These are phyloP conservation scores for Inga leiocalycina DNA, from an alignment of 306 rosid genomes.

Conservation along the genomic window DNA sequence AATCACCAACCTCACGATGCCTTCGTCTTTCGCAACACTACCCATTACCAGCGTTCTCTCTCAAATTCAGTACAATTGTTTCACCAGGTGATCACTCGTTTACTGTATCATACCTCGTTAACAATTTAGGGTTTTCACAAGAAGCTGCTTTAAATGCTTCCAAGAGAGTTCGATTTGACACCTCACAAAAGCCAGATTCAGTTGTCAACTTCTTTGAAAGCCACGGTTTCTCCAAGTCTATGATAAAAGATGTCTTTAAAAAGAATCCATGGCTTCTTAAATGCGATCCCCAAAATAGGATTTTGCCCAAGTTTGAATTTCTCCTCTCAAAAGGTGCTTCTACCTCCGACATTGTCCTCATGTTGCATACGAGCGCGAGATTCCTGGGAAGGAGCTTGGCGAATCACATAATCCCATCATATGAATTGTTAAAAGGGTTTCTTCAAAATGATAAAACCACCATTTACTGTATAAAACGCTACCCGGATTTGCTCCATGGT, in stretches of 20 bases:
- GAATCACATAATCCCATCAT: slow-evolving; percentile 15
- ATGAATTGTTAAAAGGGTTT: not conserved
- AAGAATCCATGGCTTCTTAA: not conserved
- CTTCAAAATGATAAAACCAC: not conserved
- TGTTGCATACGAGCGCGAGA: not conserved
- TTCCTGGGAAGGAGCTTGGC: not conserved
- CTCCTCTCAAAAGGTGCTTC: slow-evolving; percentile 40
- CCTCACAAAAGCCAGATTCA: not conserved
- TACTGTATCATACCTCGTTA: not conserved
- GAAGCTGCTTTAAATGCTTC: not conserved
- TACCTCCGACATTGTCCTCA: not conserved
- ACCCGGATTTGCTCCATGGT: not conserved
- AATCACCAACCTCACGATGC: not conserved
- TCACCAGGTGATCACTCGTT: not conserved
- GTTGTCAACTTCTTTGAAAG: not conserved
- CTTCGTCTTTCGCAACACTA: not conserved
- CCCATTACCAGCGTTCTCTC: not conserved
- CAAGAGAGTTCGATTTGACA: not conserved
- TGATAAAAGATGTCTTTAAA: too few species aligned
- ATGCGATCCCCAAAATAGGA: slow-evolving; percentile 1
- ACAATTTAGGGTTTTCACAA: not conserved
- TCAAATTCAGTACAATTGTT: not conserved
- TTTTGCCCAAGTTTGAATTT: slow-evolving; percentile 35
- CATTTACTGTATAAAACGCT: not conserved
- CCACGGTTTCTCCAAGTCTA: not conserved